Evolutionary conservation across 768 basidiomycete species (phyloP).

Genomic region (Suillus ampliporus): DNA sequence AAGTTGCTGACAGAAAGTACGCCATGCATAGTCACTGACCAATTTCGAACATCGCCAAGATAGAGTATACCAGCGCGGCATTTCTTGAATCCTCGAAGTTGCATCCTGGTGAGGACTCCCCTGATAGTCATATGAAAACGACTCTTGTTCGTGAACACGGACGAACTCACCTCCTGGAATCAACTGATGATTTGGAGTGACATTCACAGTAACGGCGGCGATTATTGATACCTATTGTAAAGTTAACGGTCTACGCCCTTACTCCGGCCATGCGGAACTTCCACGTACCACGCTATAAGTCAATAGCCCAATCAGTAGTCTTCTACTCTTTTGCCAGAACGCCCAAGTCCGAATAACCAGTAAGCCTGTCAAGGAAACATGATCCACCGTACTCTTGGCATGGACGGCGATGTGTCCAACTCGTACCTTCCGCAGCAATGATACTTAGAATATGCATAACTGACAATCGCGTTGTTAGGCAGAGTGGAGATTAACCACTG

Average conservation of each 20-base stretch:
- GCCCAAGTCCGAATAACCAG: constrained; percentile 26
- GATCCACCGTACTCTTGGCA: background rate
- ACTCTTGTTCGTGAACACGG: background rate
- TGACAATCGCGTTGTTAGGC: background rate
- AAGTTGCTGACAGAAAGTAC: background rate
- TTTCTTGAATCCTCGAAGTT: background rate
- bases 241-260: background rate
- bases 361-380: constrained; percentile 17
- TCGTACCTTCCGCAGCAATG: constrained; percentile 14
- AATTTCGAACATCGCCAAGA: background rate
- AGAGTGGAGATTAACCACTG: background rate
- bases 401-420: background rate
- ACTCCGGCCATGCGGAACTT: background rate
- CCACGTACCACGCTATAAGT: constrained; percentile 16
- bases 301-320: constrained; percentile 18
- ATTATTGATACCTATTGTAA: constrained; percentile 13
- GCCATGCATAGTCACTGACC: background rate
- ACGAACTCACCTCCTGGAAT: constrained; percentile 12
- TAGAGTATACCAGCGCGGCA: constrained; percentile 1
- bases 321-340: constrained; percentile 22
- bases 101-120: background rate
- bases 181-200: constrained; percentile 12
- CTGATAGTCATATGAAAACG: background rate
- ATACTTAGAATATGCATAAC: constrained; percentile 15
- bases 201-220: constrained; percentile 11